These are phyloP conservation scores for Linum tenue DNA, from an alignment of 345 rosid species.

Conservation along the genomic window DNA sequence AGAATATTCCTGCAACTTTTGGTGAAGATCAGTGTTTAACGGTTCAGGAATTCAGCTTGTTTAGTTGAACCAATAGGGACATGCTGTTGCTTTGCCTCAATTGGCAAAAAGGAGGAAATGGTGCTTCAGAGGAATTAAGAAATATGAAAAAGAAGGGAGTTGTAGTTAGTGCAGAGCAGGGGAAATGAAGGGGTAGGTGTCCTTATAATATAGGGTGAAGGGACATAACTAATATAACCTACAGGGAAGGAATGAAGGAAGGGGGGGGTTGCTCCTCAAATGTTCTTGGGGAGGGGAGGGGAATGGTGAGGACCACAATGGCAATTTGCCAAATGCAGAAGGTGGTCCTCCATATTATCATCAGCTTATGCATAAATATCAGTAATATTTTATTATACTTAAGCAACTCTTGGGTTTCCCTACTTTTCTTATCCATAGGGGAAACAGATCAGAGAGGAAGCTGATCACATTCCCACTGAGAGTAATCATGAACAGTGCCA, in stretches of 20 bases:
- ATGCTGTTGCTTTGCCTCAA: neutral
- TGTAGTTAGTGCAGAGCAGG: too few relatives aligned
- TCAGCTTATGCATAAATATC: neutral
- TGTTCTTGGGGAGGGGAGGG: neutral
- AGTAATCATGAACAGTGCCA: constrained; percentile 1
- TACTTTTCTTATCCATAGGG: constrained; percentile 25
- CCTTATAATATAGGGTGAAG: too few relatives aligned
- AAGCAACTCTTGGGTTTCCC: constrained; percentile 18
- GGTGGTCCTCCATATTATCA: too few relatives aligned
- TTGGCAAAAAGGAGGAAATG: neutral
- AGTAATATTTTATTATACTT: neutral
- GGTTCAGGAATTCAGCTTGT: neutral
- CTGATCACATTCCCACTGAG: constrained; percentile 25
- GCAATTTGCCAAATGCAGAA: neutral
- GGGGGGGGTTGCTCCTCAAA: neutral
- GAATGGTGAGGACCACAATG: neutral
- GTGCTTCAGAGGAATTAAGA: too few relatives aligned
- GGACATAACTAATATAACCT: neutral
- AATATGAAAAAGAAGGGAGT: neutral
- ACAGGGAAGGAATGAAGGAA: neutral
- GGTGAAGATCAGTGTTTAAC: neutral
- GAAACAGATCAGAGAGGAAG: constrained; percentile 16
- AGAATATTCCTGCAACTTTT: neutral
- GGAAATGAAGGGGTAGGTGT: too few relatives aligned
- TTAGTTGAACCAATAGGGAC: neutral